Conservation (phyloP, 495 filamentous ascomycete genomes). For the Tuber umbilicatum region DNA sequence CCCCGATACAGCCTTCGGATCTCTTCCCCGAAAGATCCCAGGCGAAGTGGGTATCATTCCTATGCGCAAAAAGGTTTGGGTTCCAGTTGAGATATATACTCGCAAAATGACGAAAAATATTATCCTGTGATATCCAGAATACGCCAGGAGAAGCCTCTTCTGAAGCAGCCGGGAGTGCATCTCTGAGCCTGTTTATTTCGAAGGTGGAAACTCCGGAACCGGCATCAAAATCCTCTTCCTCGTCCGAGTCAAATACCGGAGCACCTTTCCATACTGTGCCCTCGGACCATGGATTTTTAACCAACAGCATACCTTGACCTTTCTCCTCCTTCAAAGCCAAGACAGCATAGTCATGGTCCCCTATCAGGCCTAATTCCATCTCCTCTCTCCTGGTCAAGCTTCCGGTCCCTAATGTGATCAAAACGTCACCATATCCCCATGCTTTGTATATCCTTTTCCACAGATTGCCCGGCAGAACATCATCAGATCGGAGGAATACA, state of each 20-base stretch:
- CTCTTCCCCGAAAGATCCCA: slow-evolving; percentile 67
- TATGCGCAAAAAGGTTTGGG: slow-evolving; percentile 68
- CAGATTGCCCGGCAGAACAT: slow-evolving; percentile 62
- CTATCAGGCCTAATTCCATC: slow-evolving; percentile 68
- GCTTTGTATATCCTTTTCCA: slow-evolving; percentile 72
- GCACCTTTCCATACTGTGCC: slow-evolving; percentile 60
- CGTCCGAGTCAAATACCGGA: slow-evolving; percentile 24
- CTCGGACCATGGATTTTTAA: slow-evolving; percentile 96
- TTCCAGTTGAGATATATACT: slow-evolving; percentile 98
- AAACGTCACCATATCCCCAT: slow-evolving; percentile 71
- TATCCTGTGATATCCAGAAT: slow-evolving; percentile 87
- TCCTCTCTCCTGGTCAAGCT: slow-evolving; percentile 67
- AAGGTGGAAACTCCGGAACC: slow-evolving; percentile 13
- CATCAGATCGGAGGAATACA: slow-evolving; percentile 75
- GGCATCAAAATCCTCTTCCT: slow-evolving; percentile 19
- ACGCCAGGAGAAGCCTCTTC: slow-evolving; percentile 50
- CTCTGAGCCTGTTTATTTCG: slow-evolving; percentile 21
- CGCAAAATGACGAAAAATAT: slow-evolving; percentile 82
- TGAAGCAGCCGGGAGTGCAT: slow-evolving; percentile 19
- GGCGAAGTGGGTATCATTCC: slow-evolving; percentile 81
- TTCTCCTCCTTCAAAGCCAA: slow-evolving; percentile 66
- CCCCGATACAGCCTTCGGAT: slow-evolving; percentile 58
- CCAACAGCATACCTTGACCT: slow-evolving; percentile 59
- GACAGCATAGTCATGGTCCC: slow-evolving; percentile 91
- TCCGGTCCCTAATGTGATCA: slow-evolving; percentile 86